Conservation (phyloP, 768 basidiomycete species). For the Leccinum subgranulosum region DNA sequence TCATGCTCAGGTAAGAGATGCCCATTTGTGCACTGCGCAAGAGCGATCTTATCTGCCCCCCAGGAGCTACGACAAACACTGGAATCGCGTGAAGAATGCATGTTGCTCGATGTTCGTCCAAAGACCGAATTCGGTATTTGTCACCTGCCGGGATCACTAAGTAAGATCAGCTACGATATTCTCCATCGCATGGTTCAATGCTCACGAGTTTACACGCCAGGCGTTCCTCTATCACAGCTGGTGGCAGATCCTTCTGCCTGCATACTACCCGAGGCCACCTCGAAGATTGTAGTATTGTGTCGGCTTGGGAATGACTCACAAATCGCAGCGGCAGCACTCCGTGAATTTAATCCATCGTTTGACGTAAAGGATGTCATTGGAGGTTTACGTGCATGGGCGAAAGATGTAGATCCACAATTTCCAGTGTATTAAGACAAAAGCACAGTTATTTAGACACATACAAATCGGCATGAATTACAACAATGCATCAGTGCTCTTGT, state of each 20-base stretch:
- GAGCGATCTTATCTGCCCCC: background rate
- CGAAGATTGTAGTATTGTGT: conserved; percentile 62
- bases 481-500: background rate
- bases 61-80: conserved; percentile 50
- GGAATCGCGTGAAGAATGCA: conserved; percentile 24
- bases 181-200: background rate
- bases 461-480: conserved; percentile 3
- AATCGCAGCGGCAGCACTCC: conserved; percentile 61
- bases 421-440: conserved; percentile 65
- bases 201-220: conserved; percentile 39
- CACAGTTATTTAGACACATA: background rate
- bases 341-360: conserved; percentile 19
- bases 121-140: conserved; percentile 84
- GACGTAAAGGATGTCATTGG: conserved; percentile 72
- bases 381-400: conserved; percentile 79
- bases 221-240: conserved; percentile 67
- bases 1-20: conserved; percentile 37
- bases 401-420: conserved; percentile 68
- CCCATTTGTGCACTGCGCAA: background rate
- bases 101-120: conserved; percentile 78
- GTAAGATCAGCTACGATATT: conserved; percentile 41
- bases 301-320: conserved; percentile 93
- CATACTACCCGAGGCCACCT: conserved; percentile 28
- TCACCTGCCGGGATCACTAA: conserved; percentile 66
- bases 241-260: conserved; percentile 55